Base-by-base conservation (phyloP, 176 grass and related monocot species). In the Puya raimondii region DNA sequence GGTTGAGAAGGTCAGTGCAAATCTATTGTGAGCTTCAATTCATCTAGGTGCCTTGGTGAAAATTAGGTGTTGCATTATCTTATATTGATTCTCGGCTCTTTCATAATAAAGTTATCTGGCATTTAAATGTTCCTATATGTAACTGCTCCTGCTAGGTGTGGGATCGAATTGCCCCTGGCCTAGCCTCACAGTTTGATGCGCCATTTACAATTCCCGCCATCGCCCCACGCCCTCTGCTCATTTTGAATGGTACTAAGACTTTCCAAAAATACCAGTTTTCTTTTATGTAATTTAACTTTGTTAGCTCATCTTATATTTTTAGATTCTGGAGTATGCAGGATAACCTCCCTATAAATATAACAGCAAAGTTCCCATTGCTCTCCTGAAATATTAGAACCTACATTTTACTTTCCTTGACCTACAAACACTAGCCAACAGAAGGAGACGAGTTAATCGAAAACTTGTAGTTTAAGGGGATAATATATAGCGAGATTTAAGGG, bases 111-210 rank as follows among this genome's bases (percentile, higher is more conserved):
- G 15, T 47, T 2, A 48, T 22, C 56, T 8, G 74, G 48, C 14
- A 47, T 27, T 72, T 59, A 16, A 63, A 59, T 72, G n/a, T 58
- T 78, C 64, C 33, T 57, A 58, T 74, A 17, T 17, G 20, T 58
- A 18, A 9, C 54, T 20, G 16, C 0, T 17, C 20, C 7, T 18
- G 20, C 9, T 63, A 97, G 93, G 93, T 90, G 56, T 97, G 93
- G 93, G 84, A 85, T 82, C 85, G 74, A 77, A 97, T 97, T 74
- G 89, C 93, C 49, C 93, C 89, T 33, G 93, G 89, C 73, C 53
- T 97, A 58, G 84, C 67, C 64, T 79, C 68, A 15, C 76, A 83
- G 73, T 92, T 91, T 80, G 91, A 96, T 74, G 80, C 85, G 59
- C 85, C 83, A 52, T 76, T 59, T 61, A 79, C 91, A 66, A 25